Base-by-base conservation (phyloP, 1,139 yeast genomes). In the Pichia sp. region DNA sequence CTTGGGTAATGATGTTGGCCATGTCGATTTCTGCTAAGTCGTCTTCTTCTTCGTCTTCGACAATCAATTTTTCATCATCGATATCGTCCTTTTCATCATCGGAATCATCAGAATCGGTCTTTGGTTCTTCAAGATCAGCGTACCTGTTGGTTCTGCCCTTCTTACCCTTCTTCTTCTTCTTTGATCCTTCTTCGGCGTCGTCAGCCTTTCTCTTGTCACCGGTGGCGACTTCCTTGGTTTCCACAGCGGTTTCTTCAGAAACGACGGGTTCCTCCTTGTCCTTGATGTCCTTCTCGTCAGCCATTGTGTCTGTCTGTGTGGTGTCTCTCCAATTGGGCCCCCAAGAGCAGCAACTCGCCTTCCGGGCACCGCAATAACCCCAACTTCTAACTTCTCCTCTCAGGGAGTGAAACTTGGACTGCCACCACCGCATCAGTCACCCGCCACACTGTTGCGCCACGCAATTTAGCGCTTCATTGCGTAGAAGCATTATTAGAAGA, bases 1-100 rank as follows among this genome's bases (percentile, higher is more conserved):
- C 96, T 24, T 82, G 72, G 22, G 85, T 75, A 54, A 90, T 87
- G 63, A 90, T 90, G 67, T 91, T 91, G 41, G 91, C 72, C 37
- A 85, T 75, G 62, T 90, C 96, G 58, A 91, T 88, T 66, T 87
- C 96, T 17, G 79, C 79, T 58, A 89, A 73, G 58, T 85, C 94
- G 59, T 88, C 96, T 38, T 87, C 96, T 34, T 83, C 94, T 21
- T 79, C 85, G n/a, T 75, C 78, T 37, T 73, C 83, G 14, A 73
- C 77, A 31, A 72, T 76, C 61, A 60, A 56, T 58, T 70, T 78
- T 34, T 75, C 84, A 44, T 80, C 85, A 40, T 78, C 83, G n/a
- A 75, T 73, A 3, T 77, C 85, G 21, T 47, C 42, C 72, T 48
- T 77, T 4, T 75, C 83, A 12, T 71, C 78, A 10, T 69, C 76